Evolutionary conservation across 768 basidiomycete species (phyloP), one percentile per base, ranked within the genome.

Genomic region (Tulasnella sp.): DNA sequence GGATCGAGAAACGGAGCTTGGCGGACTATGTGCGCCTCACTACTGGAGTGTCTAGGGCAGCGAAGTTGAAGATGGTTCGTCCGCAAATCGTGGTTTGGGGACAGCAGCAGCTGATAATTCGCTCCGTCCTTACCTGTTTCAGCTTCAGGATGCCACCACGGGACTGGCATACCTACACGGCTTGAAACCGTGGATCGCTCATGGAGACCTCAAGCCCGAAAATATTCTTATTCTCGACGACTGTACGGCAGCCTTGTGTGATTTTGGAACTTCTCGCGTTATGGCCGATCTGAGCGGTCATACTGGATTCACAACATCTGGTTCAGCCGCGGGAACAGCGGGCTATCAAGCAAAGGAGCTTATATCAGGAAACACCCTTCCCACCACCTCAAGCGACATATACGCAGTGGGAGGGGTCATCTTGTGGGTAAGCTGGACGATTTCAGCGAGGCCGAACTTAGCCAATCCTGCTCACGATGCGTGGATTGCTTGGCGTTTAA

Each of bases 151-250:
- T 6, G 78, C 78, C 16, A 75, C 74, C 16, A 44, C 75, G 16
- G 81, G 80, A 19, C 79, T 82, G 19, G 38, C 39, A 10, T 81
- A 82, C 74, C n/a, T 82, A 8, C 81, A 82, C 62, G 74, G 19
- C 24, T 74, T 27, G 31, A 27, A 46, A 36, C 80, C 77, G 38
- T 52, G 78, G 4, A 62, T 82, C 7, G 81, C 77, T n/a, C 81
- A 82, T 46, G 81, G 81, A 4, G 81, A 82, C 56, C 48, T 82
- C 21, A 81, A 81, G 71, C 58, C n/a, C 44, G 52, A 77, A 24
- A 77, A 77, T 31, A 52, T 77, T 18, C 39, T 77, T n/a, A 18
- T 77, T 18, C 44, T 48, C 36, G 46, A 52, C 52, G 34, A 77
- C 19, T 14, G 16, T 16, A 31, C n/a, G 5, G n/a, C 76, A 6